Evolutionary conservation across 176 grass and related monocot genomes (phyloP).

Genomic region (Eragrostis nindensis): DNA sequence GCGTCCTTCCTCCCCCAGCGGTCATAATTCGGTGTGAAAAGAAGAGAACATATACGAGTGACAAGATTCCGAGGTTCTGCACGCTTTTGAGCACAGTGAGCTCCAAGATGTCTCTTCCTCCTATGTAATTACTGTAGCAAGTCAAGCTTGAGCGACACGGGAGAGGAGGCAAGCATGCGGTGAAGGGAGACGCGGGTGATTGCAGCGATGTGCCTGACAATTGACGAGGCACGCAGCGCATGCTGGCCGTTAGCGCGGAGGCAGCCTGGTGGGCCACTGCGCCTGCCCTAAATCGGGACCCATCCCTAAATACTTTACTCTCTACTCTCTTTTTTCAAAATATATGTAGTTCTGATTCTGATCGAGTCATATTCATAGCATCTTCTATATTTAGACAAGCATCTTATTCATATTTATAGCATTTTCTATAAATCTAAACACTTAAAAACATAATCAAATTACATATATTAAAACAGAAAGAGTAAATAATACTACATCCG

Average conservation of each 20-base stretch:
- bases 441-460: too few species aligned
- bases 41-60: not conserved
- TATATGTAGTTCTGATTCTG: too few species aligned
- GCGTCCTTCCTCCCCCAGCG: not conserved
- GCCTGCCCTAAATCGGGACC: too few species aligned
- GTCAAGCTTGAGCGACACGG: not conserved
- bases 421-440: too few species aligned
- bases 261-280: not conserved
- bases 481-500: too few species aligned
- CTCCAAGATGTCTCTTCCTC: too few species aligned
- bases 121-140: not conserved
- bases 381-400: too few species aligned
- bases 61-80: not conserved
- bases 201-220: constrained; percentile 19
- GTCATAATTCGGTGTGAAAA: constrained; percentile 40
- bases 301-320: too few species aligned
- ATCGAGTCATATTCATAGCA: too few species aligned
- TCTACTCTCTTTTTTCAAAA: too few species aligned
- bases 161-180: constrained; percentile 8
- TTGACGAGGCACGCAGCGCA: not conserved
- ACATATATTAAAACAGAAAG: too few species aligned
- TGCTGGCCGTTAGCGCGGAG: not conserved
- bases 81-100: not conserved
- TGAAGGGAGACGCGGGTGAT: constrained; percentile 36
- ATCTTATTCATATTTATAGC: too few species aligned